These are phyloP conservation scores for Trichosanthes truncata DNA, from an alignment of 306 rosid species.

Conservation along the genomic window DNA sequence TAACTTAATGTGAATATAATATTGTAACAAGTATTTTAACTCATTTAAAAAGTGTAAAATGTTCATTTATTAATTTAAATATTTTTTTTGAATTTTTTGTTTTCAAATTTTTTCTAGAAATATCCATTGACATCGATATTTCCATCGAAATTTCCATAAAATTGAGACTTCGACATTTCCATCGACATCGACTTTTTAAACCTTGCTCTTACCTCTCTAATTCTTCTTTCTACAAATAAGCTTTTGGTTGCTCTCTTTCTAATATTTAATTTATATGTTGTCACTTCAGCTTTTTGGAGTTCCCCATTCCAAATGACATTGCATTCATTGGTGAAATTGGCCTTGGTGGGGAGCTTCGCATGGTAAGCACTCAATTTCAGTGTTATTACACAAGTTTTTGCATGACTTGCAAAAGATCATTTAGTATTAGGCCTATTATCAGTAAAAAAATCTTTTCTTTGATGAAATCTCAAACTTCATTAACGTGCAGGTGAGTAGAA, in stretches of 20 bases:
- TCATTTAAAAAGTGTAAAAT: no score
- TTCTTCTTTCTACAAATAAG: background rate
- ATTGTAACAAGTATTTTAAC: no score
- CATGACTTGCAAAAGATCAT: background rate
- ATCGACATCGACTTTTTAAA: no score
- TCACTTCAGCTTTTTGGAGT: conserved; percentile 76
- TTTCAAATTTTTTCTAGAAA: no score
- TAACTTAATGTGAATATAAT: no score
- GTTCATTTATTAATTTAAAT: no score
- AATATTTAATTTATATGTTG: background rate
- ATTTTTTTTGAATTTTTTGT: no score
- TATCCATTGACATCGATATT: no score
- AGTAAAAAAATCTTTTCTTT: background rate
- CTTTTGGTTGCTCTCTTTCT: background rate
- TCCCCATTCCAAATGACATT: conserved; percentile 57
- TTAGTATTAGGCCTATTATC: background rate
- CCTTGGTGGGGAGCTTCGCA: conserved; percentile 88
- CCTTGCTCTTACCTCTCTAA: background rate
- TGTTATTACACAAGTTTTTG: background rate
- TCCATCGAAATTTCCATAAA: no score
- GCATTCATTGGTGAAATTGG: conserved; percentile 96
- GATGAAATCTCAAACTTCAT: background rate
- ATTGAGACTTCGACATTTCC: no score
- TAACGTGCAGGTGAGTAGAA: conserved; percentile 54
- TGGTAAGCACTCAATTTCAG: conserved; percentile 32